Base-by-base conservation (phyloP, 2,329 filamentous ascomycete species). In the Calonectria fujianensis region DNA sequence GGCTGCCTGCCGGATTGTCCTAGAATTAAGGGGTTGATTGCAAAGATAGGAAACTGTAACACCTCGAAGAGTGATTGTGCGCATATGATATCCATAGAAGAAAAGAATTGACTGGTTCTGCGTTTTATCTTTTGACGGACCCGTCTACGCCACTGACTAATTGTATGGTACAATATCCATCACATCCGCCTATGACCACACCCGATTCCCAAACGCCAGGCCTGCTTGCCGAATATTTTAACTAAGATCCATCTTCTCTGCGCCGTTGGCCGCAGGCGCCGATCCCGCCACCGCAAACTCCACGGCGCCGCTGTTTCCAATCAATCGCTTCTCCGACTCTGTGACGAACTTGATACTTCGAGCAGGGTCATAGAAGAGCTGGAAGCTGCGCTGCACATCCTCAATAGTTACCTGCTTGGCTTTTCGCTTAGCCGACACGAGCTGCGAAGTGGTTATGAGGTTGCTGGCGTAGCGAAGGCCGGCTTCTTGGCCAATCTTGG, bases 391-490 rank as follows among this genome's bases (percentile, higher is more conserved):
- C 88, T 98, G 94, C 16, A 99, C 96, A 82, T 99, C 97, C 71
- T 95, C 92, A 73, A 98, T 91, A 72, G 91, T 92, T 63, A 99
- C 95, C 82, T 96, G 93, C 85, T 95, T 95, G 20, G 94, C 93
- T 82, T 93, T 94, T 78, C 96, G 92, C 90, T 98, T 98, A 81
- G 94, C 93, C 76, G 92, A 93, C 65, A 98, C 90, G 57, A 99
- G 91, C 85, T 98, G 94, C 7, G 95, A 97, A 2, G 97, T 98
- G 29, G 95, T 98, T 86, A 99, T 98, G 71, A 99, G 93, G 84
- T 99, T 98, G 88, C 95, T 97, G n/a, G 96, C 96, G 84, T 99
- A 99, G 80, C 97, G 91, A 66, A 99, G 89, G 31, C 96, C 96
- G 1, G 96, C 93, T 85, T 99, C 97, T 82, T 96, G 91, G 37